Conservation (phyloP, 1,284 basidiomycete genomes). For the Inonotus hispidus region DNA sequence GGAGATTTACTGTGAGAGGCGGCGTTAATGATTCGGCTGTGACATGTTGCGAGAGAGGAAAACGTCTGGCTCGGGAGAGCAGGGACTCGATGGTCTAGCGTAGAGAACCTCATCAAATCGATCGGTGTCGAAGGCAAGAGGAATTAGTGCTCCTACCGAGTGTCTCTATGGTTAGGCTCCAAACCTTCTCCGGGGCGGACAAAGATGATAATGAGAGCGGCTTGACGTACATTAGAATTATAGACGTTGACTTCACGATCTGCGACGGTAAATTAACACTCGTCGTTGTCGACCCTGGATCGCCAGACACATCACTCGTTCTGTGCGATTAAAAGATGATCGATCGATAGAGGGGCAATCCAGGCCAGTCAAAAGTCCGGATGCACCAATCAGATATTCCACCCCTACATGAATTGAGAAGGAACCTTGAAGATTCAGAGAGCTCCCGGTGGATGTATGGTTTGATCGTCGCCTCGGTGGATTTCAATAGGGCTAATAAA, state of each 20-base stretch:
- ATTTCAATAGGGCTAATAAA: background rate
- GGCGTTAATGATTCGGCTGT: conserved; percentile 11
- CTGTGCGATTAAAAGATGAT: background rate
- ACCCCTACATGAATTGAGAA: background rate
- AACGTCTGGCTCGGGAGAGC: conserved; percentile 14
- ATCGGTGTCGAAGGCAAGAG: background rate
- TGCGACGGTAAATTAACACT: background rate
- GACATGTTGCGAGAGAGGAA: conserved; percentile 12
- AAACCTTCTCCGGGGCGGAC: background rate
- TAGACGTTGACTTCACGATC: conserved; percentile 17
- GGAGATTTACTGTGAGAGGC: conserved; percentile 16
- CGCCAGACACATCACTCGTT: background rate
- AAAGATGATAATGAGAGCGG: conserved; percentile 1
- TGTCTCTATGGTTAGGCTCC: conserved; percentile 14
- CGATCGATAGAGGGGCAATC: background rate
- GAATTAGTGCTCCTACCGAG: background rate
- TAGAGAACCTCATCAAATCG: background rate
- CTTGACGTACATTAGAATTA: conserved; percentile 19
- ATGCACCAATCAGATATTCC: background rate
- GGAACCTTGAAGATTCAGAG: background rate
- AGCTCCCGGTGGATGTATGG: background rate
- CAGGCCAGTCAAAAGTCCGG: background rate
- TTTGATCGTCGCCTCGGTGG: background rate
- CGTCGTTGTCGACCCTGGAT: background rate
- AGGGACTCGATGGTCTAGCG: conserved; percentile 8